Percentiles rank a stretch among this genome's conserved stretches.
Evolutionary conservation across 306 rosid species (phyloP).

Genomic region (Crotalaria pallida): DNA sequence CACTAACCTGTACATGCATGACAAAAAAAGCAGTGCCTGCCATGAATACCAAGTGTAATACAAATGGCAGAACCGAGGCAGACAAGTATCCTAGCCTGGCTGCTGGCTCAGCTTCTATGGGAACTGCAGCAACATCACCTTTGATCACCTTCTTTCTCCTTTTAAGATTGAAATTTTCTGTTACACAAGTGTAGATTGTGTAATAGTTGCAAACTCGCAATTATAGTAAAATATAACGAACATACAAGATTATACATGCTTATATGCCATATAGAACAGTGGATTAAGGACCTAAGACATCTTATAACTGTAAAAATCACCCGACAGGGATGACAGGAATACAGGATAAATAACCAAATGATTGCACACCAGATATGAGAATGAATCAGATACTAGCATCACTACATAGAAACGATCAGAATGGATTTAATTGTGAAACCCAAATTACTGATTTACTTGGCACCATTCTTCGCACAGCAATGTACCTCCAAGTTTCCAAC

Average conservation of each 20-base stretch:
- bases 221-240: not conserved
- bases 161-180: conserved; percentile 49
- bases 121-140: conserved; percentile 16
- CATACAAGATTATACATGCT: not conserved
- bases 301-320: conserved; percentile 1
- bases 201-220: not conserved
- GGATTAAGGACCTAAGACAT: not conserved
- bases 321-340: conserved; percentile 1
- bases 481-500: not conserved
- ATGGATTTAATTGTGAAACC: not conserved
- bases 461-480: not conserved
- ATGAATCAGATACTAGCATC: not conserved
- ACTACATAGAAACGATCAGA: not conserved
- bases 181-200: conserved; percentile 1
- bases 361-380: not conserved
- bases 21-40: conserved; percentile 70
- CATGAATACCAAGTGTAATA: conserved; percentile 79
- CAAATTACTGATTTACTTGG: not conserved
- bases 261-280: not conserved
- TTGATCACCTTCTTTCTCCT: conserved; percentile 41
- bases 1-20: conserved; percentile 92
- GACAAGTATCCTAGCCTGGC: conserved; percentile 50
- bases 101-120: conserved; percentile 30
- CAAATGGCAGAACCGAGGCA: conserved; percentile 68
- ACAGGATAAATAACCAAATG: not conserved